Base-by-base conservation (phyloP, 2,329 filamentous ascomycete genomes). In the Acrocalymma vagum region DNA sequence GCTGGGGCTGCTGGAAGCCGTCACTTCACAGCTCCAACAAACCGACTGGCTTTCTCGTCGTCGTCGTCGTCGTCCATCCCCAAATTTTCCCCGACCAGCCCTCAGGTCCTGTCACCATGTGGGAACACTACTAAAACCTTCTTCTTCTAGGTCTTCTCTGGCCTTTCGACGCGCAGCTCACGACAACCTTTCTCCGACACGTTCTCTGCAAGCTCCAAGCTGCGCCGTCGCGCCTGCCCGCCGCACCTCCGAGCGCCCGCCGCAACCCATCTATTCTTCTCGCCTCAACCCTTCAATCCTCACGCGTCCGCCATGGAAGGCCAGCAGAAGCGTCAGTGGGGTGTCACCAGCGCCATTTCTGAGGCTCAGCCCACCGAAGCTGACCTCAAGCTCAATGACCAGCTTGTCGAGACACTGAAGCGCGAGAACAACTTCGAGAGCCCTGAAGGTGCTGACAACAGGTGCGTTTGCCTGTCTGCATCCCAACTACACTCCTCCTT, bases 341-440 rank as follows among this genome's bases (percentile, higher is more conserved):
- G 93, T 62, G 82, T 95, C 30, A 96, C 91, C 44, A 86, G 86
- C 57, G 87, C 94, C 30, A 89, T 99, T 24, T 95, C 91, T 14
- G 80, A 79, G 9, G 77, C 79, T 15, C 78, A 91, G 16, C 94
- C 94, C 4, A 94, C 87, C 1, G 81, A 87, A 39, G 75, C 81
- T 24, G 93, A 99, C 69, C 82, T 87, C 41, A 80, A 86, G 51
- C 82, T 87, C 34, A 95, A 90, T 58, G 85, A 90, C 54, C 79
- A 85, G 40, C 81, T 99, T 29, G 81, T 96, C 41, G 84, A 88
- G 40, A 92, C 96, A 72, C 76, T 99, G 47, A 90, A 90, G 67
- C 79, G 79, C 26, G 89, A 96, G 72, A 93, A 95, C 72, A 96
- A 94, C 36, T 99, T 96, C 60, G 94, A 97, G 72, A 84, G 83